Conservation (phyloP, 2,329 filamentous ascomycete species). For the Trichoderma hamatum region DNA sequence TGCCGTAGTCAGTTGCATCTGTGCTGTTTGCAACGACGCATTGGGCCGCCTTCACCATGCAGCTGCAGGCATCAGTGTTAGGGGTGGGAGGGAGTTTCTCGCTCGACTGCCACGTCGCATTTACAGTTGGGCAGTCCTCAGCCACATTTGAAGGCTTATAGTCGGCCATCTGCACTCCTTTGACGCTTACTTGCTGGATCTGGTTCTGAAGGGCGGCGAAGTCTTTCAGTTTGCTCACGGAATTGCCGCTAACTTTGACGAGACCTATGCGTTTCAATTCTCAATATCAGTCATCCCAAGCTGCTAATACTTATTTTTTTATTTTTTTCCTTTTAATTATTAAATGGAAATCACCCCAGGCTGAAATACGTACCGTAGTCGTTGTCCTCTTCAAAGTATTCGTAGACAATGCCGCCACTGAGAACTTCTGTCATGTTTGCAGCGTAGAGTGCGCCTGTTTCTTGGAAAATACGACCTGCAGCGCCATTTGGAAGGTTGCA, state of each 20-base stretch:
- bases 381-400: constrained; percentile 93
- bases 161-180: constrained; percentile 62
- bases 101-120: constrained; percentile 64
- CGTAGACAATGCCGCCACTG: constrained; percentile 97
- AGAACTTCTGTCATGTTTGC: constrained; percentile 81
- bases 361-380: constrained; percentile 67
- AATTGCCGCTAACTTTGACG: constrained; percentile 60
- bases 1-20: constrained; percentile 60
- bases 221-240: constrained; percentile 70
- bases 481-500: constrained; percentile 72
- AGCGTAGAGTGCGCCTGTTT: constrained; percentile 81
- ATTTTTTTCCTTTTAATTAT: background rate
- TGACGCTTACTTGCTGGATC: constrained; percentile 69
- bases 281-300: background rate
- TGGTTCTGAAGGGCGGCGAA: constrained; percentile 73
- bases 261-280: constrained; percentile 55
- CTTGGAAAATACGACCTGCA: constrained; percentile 76
- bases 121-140: constrained; percentile 70
- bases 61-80: constrained; percentile 77
- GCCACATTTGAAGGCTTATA: constrained; percentile 76
- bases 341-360: background rate
- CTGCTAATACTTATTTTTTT: constrained; percentile 12
- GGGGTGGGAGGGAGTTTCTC: constrained; percentile 78
- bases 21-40: constrained; percentile 70
- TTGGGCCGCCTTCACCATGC: constrained; percentile 70